Percentiles rank a stretch among this genome's conserved stretches.
These are phyloP conservation scores for Kluyveromyces wickerhamii DNA, from an alignment of 805 yeast genomes.

Conservation along the genomic window DNA sequence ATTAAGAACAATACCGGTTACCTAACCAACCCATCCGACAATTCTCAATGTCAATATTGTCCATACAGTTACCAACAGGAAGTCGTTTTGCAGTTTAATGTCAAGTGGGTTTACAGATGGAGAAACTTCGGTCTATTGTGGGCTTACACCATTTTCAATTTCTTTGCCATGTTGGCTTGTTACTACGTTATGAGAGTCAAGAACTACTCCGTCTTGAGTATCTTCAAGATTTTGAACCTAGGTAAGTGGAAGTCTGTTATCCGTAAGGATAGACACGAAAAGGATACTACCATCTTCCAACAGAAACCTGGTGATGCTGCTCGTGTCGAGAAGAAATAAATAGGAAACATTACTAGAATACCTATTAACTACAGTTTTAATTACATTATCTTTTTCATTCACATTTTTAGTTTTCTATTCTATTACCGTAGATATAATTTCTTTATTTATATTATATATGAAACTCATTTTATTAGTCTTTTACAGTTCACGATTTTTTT, in stretches of 20 bases:
- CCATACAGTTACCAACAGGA: conserved; percentile 47
- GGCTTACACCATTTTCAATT: conserved; percentile 36
- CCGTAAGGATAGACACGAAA: conserved; percentile 40
- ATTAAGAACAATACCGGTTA: conserved; percentile 37
- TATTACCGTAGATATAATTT: no score
- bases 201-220: conserved; percentile 29
- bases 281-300: conserved; percentile 37
- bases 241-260: conserved; percentile 29
- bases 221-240: conserved; percentile 21
- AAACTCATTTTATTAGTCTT: no score
- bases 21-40: conserved; percentile 35
- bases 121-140: conserved; percentile 55
- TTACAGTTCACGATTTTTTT: no score
- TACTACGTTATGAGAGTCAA: conserved; percentile 34
- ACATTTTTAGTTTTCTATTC: neutral
- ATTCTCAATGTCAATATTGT: conserved; percentile 56
- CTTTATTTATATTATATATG: no score
- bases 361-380: neutral
- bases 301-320: conserved; percentile 34
- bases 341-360: neutral
- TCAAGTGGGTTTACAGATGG: conserved; percentile 46
- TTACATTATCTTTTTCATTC: neutral
- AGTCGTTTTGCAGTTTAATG: conserved; percentile 41
- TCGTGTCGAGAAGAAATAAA: conserved; percentile 20
- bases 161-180: conserved; percentile 32